Percentiles rank a stretch among this genome's conserved stretches.
phyloP scores from a whole-genome alignment of 768 basidiomycete genomes.

The Suillus clintonianus region DNA sequence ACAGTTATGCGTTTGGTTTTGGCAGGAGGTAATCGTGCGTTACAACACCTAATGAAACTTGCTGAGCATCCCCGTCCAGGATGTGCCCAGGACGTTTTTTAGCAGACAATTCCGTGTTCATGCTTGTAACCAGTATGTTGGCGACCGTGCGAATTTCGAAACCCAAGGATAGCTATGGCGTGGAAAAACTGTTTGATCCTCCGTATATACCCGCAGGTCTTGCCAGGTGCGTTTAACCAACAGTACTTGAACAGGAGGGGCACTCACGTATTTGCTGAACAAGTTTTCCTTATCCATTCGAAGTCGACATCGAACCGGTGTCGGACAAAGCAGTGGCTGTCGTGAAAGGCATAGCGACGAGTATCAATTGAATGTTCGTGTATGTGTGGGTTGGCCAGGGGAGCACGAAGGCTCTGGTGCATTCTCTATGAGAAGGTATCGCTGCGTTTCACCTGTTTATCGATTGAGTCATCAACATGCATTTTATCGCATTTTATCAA shows the following conservation, averaged over 20 bases:
- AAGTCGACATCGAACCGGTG: slow-evolving; percentile 11
- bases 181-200: neutral
- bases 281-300: slow-evolving; percentile 13
- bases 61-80: neutral
- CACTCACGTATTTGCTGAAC: neutral
- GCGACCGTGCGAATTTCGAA: slow-evolving; percentile 1
- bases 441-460: no score
- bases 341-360: slow-evolving; percentile 6
- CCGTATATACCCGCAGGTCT: slow-evolving; percentile 1
- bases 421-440: no score
- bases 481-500: no score
- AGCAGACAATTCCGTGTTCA: slow-evolving; percentile 4
- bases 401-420: neutral
- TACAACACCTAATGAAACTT: neutral
- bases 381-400: no score
- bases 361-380: neutral
- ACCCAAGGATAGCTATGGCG: neutral
- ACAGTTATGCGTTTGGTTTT: slow-evolving; percentile 8
- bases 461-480: no score
- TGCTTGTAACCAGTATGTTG: slow-evolving; percentile 1
- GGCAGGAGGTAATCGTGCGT: neutral
- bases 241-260: neutral
- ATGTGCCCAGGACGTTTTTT: slow-evolving; percentile 6
- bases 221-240: neutral
- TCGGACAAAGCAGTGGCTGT: slow-evolving; percentile 11